phyloP scores from a whole-genome alignment of 495 filamentous ascomycete species.

The Bombardia bombarda region DNA sequence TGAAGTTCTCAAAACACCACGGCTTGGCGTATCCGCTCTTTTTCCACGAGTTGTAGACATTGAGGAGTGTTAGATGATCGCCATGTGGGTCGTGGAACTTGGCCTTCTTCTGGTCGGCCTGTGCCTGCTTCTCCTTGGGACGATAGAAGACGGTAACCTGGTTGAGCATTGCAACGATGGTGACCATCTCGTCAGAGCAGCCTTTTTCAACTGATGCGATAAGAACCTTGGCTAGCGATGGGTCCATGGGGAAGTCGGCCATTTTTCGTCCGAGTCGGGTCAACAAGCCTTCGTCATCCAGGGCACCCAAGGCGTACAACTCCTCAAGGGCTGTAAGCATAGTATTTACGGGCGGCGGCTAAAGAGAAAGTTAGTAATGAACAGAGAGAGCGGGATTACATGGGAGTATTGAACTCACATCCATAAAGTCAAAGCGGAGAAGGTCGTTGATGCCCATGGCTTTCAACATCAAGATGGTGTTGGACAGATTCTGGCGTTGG shows the following conservation, averaged over 20 bases:
- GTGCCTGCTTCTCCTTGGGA: conserved; percentile 91
- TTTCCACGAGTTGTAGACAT: conserved; percentile 96
- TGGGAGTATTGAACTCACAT: conserved; percentile 35
- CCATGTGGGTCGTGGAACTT: conserved; percentile 95
- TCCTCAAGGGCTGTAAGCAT: conserved; percentile 96
- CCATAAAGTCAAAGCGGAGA: conserved; percentile 98
- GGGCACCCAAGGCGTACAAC: conserved; percentile 80
- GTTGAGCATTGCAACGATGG: conserved; percentile 90
- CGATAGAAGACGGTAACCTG: conserved; percentile 83
- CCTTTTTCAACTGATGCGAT: conserved; percentile 79
- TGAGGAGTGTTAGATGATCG: conserved; percentile 89
- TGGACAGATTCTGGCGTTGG: conserved; percentile 87
- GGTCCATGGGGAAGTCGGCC: conserved; percentile 94
- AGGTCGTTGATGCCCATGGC: conserved; percentile 99
- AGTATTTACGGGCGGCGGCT: conserved; percentile 83
- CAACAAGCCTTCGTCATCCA: conserved; percentile 93
- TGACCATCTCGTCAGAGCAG: conserved; percentile 90
- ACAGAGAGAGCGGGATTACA: neutral
- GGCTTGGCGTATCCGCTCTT: conserved; percentile 67
- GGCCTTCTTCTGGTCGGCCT: conserved; percentile 94
- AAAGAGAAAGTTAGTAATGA: conserved; percentile 1
- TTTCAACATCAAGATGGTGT: conserved; percentile 97
- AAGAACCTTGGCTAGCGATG: conserved; percentile 79
- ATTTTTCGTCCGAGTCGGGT: conserved; percentile 92
- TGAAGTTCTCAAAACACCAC: conserved; percentile 98